Base-by-base conservation (phyloP, 1,139 yeast genomes). In the Suhomyces bolitotheri region DNA sequence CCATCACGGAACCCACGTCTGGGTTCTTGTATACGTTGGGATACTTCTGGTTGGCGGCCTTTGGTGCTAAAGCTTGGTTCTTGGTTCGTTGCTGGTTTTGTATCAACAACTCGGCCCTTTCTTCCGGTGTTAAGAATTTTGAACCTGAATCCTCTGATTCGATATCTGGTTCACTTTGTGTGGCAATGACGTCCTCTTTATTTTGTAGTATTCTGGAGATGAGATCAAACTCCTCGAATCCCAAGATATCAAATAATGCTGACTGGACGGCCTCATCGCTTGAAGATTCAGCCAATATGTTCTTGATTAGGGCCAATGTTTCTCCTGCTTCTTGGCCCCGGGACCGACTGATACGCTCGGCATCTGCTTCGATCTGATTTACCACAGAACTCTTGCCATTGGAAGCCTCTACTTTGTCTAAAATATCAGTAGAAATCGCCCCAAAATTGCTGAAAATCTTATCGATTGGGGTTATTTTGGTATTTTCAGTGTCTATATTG, bases 171-270 rank as follows among this genome's bases (percentile, higher is more conserved):
- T 15, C 29, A 1, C 16, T 17, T 5, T 28, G 24, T 3, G 14
- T 25, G 11, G n/a, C 19, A 5, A 53, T 32, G 37, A 70, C 46
- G 13, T 53, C 56, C 0, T 53, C 50, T 46, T 78, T 73, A 36
- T 80, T 66, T 40, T 78, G 78, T 3, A 90, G 57, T 11, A 92
- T 62, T 34, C 73, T 76, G 1, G 89, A 71, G 7, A 89, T 84
- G 34, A 89, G 60, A 35, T 88, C 96, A 43, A 92, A 73, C 51
- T 88, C 84, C 23, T 88, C 96, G 49, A 80, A 84, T 0, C 98
- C 97, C 4, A 92, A 60, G 7, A 86, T 70, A 53, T 89, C 96
- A 44, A 87, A 80, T 24, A 92, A 60, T 1, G 72, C 56, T 6
- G 83, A 78, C 49, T 85, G 92, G 9, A 82, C 57, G 31, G 79